A percentile compares a stretch with the other conserved stretches of the same genome.
Conservation (phyloP, 2,329 filamentous ascomycete genomes). For the Coniochaeta prunicola region DNA sequence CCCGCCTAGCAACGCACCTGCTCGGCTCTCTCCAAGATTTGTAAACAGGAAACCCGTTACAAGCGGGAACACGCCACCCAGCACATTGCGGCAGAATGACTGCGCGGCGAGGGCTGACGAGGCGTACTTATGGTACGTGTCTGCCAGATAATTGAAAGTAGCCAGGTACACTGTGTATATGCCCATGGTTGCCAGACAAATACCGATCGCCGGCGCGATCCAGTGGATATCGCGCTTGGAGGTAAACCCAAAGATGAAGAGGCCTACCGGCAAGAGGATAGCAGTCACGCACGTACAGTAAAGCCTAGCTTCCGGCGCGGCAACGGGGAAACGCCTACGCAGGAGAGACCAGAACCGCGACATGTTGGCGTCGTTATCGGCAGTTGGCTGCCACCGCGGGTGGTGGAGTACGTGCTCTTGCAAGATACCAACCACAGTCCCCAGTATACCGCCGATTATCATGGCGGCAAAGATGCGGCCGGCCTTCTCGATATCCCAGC, state of each 20-base stretch:
- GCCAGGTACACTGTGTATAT: conserved; percentile 84
- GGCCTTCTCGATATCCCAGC: conserved; percentile 59
- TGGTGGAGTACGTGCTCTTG: conserved; percentile 61
- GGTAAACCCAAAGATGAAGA: conserved; percentile 77
- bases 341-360: conserved; percentile 35
- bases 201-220: conserved; percentile 63
- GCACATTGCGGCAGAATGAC: conserved; percentile 75
- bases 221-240: conserved; percentile 56
- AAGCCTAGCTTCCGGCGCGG: conserved; percentile 67
- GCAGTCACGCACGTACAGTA: conserved; percentile 78
- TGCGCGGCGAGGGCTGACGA: conserved; percentile 82
- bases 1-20: conserved; percentile 68
- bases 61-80: conserved; percentile 75
- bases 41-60: conserved; percentile 68
- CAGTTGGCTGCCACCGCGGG: conserved; percentile 27
- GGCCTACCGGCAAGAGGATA: conserved; percentile 66
- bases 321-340: conserved; percentile 36
- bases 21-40: conserved; percentile 62
- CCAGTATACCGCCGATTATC: conserved; percentile 57
- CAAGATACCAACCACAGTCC: conserved; percentile 61
- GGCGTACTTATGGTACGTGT: conserved; percentile 79
- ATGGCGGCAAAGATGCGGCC: conserved; percentile 71
- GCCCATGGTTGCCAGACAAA: conserved; percentile 72
- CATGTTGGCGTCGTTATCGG: conserved; percentile 6
- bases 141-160: conserved; percentile 88